Conservation (phyloP, 2,329 filamentous ascomycete species). For the Xylariaceae sp. region DNA sequence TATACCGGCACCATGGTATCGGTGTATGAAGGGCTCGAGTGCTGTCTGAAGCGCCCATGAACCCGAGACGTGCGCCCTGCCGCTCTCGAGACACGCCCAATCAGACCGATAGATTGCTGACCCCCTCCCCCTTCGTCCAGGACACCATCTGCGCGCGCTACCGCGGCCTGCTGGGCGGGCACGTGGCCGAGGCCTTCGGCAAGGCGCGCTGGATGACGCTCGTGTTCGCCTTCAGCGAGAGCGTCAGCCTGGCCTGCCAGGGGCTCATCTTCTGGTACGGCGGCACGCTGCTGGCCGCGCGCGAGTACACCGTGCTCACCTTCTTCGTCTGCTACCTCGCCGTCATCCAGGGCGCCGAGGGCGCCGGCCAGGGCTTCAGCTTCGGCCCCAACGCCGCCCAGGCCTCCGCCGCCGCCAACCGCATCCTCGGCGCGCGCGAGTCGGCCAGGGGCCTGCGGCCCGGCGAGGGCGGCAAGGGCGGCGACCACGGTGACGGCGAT, state of each 20-base stretch:
- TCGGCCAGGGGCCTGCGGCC: constrained; percentile 28
- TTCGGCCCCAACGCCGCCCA: constrained; percentile 59
- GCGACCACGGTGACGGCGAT: neutral
- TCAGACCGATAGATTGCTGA: no score
- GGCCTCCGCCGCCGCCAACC: constrained; percentile 50
- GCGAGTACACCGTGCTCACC: constrained; percentile 37
- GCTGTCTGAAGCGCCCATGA: no score
- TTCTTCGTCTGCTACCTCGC: constrained; percentile 58
- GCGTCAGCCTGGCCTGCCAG: constrained; percentile 53
- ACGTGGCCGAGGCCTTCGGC: constrained; percentile 51
- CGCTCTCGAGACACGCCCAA: no score
- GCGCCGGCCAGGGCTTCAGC: constrained; percentile 58
- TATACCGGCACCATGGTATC: no score
- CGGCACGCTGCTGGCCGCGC: constrained; percentile 45
- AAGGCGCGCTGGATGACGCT: constrained; percentile 56
- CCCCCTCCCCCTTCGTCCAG: no score
- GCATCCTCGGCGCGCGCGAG: constrained; percentile 47
- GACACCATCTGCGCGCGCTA: constrained; percentile 56
- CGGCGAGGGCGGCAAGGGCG: constrained; percentile 16
- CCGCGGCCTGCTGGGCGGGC: constrained; percentile 45
- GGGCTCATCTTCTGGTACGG: constrained; percentile 63
- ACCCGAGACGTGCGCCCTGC: no score
- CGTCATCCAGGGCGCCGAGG: constrained; percentile 59
- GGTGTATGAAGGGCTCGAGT: no score
- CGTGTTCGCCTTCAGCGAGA: constrained; percentile 63